Conservation (phyloP, 2,329 filamentous ascomycete genomes). For the Pseudogymnoascus sp. region DNA sequence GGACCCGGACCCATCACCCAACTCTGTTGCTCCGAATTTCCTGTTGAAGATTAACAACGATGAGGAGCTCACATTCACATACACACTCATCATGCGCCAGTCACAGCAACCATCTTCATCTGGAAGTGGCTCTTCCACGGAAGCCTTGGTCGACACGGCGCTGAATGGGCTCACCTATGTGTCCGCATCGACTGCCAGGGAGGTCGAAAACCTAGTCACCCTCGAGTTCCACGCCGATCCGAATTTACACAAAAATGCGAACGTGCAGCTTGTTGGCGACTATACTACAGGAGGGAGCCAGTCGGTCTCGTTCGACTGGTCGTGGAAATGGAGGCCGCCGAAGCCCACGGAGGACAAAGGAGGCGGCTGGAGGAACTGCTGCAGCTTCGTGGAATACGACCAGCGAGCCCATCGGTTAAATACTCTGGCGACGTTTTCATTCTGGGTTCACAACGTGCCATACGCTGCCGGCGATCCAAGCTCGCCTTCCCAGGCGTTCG, state of each 20-base stretch:
- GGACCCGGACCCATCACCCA: constrained; percentile 63
- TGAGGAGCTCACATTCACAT: constrained; percentile 87
- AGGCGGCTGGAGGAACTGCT: constrained; percentile 91
- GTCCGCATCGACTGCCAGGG: constrained; percentile 74
- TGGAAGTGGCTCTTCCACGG: constrained; percentile 35
- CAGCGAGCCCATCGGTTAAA: constrained; percentile 82
- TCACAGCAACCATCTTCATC: constrained; percentile 33
- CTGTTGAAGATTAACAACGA: constrained; percentile 82
- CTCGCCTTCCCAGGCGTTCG: constrained; percentile 54
- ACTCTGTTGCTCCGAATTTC: constrained; percentile 56
- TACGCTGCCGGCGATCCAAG: constrained; percentile 47
- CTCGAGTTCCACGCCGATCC: constrained; percentile 95
- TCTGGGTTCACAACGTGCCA: constrained; percentile 59
- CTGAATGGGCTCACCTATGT: constrained; percentile 89
- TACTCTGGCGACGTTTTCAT: constrained; percentile 85
- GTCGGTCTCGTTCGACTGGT: constrained; percentile 86
- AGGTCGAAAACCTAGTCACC: constrained; percentile 89
- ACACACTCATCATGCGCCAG: constrained; percentile 74
- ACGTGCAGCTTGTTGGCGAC: constrained; percentile 91
- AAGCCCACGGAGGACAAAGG: constrained; percentile 72
- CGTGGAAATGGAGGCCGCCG: constrained; percentile 94
- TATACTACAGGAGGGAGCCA: constrained; percentile 75
- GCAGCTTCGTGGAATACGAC: constrained; percentile 97
- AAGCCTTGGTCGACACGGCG: constrained; percentile 56
- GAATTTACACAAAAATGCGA: constrained; percentile 93